Evolutionary conservation across 345 rosid species (phyloP), one percentile per base, ranked within the genome.

Genomic region (Boechera divaricarpa): DNA sequence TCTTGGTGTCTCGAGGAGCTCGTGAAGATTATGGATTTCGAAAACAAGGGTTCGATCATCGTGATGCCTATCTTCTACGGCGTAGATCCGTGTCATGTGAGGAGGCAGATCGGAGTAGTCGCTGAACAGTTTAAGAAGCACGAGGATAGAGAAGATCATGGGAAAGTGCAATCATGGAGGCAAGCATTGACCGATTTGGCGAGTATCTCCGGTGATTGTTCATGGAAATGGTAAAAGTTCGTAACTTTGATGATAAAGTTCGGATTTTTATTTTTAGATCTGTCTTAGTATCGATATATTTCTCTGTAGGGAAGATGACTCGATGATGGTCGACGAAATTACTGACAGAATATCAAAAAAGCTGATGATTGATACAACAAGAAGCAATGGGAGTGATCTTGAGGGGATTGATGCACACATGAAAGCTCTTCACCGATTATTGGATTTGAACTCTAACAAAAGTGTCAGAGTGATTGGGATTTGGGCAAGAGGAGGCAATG

Each of bases 351-450:
- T 83, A 33, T 54, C 68, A 48, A 26, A 67, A 21, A 51, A 6
- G 32, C 2, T 79, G 26, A 12, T 13, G 42, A 32, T 16, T 51
- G n/a, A 2, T 15, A 28, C 42, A 7, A 26, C 29, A 51, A 12
- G 10, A 69, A 7, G 44, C 51, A 29, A 13, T 42, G 55, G 47
- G 4, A 44, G 62, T 2, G 49, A 61, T 33, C 45, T 73, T 0
- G 77, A 65, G 11, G 89, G 83, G 52, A 32, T 86, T 10, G 78
- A 79, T 7, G 35, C n/a, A 4, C 82, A 70, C 6, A 47, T 83
- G 32, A 16, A 67, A 41, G 55, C 70, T 1, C 42, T 53, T 6
- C 13, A 65, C 24, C 24, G 48, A 21, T 51, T 72, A 49, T 5
- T 72, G 9, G 47, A 66, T n/a, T 26, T 72, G 41, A 66, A 72